A percentile compares a stretch with the other conserved stretches of the same genome.
These are phyloP conservation scores for Coemansia sp. DNA, from an alignment of 192 early-diverging fungal genomes.

Conservation along the genomic window DNA sequence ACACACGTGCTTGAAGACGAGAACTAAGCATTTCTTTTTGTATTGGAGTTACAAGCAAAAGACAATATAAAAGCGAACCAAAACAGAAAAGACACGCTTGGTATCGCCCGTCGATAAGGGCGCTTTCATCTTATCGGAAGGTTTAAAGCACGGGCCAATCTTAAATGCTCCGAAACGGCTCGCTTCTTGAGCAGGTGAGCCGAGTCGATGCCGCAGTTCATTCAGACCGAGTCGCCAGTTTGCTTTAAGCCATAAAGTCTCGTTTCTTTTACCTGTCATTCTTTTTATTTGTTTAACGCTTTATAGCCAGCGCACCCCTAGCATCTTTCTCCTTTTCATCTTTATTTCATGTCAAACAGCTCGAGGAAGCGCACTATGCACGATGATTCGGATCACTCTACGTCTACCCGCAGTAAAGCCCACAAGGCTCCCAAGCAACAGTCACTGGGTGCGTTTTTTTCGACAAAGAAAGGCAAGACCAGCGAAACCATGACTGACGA, in stretches of 20 bases:
- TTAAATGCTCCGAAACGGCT: conserved; percentile 7
- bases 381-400: conserved; percentile 4
- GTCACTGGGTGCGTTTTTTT: conserved; percentile 15
- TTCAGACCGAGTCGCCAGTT: background rate
- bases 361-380: conserved; percentile 3
- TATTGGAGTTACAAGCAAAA: background rate
- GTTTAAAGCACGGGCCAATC: conserved; percentile 8
- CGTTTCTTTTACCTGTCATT: background rate
- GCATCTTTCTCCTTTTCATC: background rate
- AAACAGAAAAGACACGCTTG: conserved; percentile 2
- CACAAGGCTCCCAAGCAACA: conserved; percentile 8
- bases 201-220: background rate
- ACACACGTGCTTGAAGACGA: conserved; percentile 31
- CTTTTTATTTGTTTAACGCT: background rate
- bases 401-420: background rate
- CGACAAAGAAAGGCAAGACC: conserved; percentile 7
- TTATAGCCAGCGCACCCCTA: background rate
- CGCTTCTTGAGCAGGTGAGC: background rate
- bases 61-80: background rate
- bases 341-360: conserved; percentile 9
- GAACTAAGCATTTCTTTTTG: conserved; percentile 35
- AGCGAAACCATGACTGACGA: background rate
- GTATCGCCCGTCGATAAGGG: background rate
- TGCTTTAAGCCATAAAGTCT: background rate
- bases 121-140: background rate